A percentile compares a stretch with the other conserved stretches of the same genome.
Evolutionary conservation across 192 early-diverging fungal genomes (phyloP).

Genomic region (Dissophora ornata): DNA sequence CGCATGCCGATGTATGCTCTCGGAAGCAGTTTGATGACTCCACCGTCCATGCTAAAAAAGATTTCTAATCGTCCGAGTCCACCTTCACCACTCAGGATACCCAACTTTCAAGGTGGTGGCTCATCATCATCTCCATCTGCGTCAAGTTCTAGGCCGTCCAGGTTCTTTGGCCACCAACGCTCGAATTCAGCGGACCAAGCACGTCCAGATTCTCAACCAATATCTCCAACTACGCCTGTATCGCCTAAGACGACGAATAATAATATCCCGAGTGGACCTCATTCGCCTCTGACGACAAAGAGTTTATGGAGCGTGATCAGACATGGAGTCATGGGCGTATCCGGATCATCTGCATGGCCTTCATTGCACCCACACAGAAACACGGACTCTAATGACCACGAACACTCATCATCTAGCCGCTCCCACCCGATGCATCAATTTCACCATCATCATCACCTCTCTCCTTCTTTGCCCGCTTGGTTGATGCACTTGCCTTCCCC

Average conservation of each 20-base stretch:
- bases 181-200: slow-evolving; percentile 18
- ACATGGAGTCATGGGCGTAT: slow-evolving; percentile 48
- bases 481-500: slow-evolving; percentile 41
- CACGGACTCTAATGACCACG: slow-evolving; percentile 9
- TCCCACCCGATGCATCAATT: slow-evolving; percentile 6
- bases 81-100: slow-evolving; percentile 33
- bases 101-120: slow-evolving; percentile 3
- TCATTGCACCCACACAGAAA: slow-evolving; percentile 24
- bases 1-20: slow-evolving; percentile 35
- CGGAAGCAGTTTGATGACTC: slow-evolving; percentile 39
- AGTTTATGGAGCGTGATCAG: slow-evolving; percentile 41
- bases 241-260: background rate
- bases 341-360: slow-evolving; percentile 37
- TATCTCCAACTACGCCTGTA: slow-evolving; percentile 12
- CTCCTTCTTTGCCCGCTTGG: slow-evolving; percentile 22
- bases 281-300: slow-evolving; percentile 22
- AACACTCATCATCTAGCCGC: slow-evolving; percentile 6
- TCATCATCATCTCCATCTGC: background rate
- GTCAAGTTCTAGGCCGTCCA: slow-evolving; percentile 18
- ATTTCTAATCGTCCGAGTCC: slow-evolving; percentile 31
- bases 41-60: slow-evolving; percentile 40
- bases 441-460: slow-evolving; percentile 22
- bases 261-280: slow-evolving; percentile 6
- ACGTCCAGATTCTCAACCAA: background rate
- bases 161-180: slow-evolving; percentile 37